A percentile compares a stretch with the other conserved stretches of the same genome.
Evolutionary conservation across 306 rosid species (phyloP).

Genomic region (Castanopsis chinensis): DNA sequence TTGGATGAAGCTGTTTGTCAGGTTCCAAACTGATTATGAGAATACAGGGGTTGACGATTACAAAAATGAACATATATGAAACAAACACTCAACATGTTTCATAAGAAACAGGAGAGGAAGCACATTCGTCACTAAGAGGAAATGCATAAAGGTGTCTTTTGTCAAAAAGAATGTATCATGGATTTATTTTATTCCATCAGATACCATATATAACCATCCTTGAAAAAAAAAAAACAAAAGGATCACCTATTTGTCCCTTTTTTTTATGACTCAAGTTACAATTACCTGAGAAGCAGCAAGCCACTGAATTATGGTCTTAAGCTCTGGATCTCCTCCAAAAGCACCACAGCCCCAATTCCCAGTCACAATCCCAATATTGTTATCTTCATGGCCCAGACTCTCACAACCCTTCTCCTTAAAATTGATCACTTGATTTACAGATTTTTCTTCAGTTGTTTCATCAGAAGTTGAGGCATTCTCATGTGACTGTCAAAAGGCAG

Average conservation of each 20-base stretch:
- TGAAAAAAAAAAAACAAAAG: not conserved
- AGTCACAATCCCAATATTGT: slow-evolving; percentile 67
- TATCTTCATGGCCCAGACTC: slow-evolving; percentile 23
- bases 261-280: slow-evolving; percentile 19
- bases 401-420: slow-evolving; percentile 29
- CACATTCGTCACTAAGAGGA: not conserved
- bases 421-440: slow-evolving; percentile 22
- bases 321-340: slow-evolving; percentile 94
- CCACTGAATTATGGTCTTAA: slow-evolving; percentile 88
- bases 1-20: no score
- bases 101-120: not conserved
- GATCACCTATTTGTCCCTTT: not conserved
- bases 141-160: not conserved
- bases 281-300: slow-evolving; percentile 95
- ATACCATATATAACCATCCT: not conserved
- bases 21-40: no score
- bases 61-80: no score
- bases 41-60: no score
- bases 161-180: not conserved
- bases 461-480: slow-evolving; percentile 31
- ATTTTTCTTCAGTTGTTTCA: slow-evolving; percentile 30
- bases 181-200: not conserved
- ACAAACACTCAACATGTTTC: no score
- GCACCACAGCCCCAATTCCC: slow-evolving; percentile 99
- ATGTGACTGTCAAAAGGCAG: slow-evolving; percentile 30